Base-by-base conservation (phyloP, 2,329 filamentous ascomycete genomes). In the Colletotrichum trifolii region DNA sequence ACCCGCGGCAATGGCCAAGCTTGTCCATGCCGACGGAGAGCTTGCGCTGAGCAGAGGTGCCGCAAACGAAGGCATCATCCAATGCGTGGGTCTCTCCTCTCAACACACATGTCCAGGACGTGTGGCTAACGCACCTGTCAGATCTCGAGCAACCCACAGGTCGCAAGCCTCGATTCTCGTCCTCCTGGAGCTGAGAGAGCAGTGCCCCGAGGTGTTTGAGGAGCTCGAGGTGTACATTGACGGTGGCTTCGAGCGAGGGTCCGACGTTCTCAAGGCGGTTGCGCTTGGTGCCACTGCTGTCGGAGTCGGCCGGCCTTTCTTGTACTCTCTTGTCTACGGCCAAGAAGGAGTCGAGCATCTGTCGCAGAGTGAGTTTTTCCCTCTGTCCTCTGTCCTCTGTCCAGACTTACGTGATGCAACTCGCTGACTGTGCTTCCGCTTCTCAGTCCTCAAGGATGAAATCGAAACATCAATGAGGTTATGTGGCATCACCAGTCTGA, bases 201-300 rank as follows among this genome's bases (percentile, higher is more conserved):
- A 71, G 60, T 50, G 63, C 54, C 60, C 65, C 17, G 39, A 69
- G 17, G 39, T 66, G 2, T 50, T 71, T n/a, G 64, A 61, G 7
- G 66, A 62, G 49, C 40, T 67, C 0, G 79, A 86, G 59, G 79
- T 91, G 0, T 87, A 91, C 50, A 77, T 91, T 2, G 89, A 92
- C 67, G 87, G 89, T 0, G 89, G 89, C 0, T 82, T 92, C 35
- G 81, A 82, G 17, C 78, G 88, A n/a, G 89, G 89, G 0, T 86
- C 87, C 0, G 89, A 91, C 69, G 84, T 91, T 2, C 93, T 88
- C 73, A 89, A 92, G 71, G 85, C 86, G 1, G 91, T 93, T 81
- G 79, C 94, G 43, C 83, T 83, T 33, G 92, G 86, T 25, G 67
- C 67, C 52, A 71, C 40, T 73, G 92, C 88, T 39, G 92, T 94